Percentiles rank a stretch among this genome's conserved stretches.
Conservation (phyloP, 495 filamentous ascomycete genomes). For the Stereocaulon alpinum region DNA sequence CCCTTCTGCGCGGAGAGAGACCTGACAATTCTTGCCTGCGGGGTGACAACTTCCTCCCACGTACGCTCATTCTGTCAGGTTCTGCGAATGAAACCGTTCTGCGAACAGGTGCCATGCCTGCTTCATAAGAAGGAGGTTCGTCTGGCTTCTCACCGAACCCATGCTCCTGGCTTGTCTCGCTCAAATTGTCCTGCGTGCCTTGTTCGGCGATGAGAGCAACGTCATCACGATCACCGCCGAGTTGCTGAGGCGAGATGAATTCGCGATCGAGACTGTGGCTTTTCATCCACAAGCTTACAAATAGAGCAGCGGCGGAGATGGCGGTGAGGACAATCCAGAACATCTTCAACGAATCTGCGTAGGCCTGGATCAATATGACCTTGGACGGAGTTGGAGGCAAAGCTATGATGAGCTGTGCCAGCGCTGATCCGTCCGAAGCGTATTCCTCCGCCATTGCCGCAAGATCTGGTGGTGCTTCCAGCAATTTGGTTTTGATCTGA, state of each 20-base stretch:
- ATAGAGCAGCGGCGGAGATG: constrained; percentile 36
- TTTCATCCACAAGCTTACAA: constrained; percentile 39
- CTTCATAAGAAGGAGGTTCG: constrained; percentile 1
- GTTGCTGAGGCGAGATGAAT: constrained; percentile 6
- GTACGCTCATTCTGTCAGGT: background rate
- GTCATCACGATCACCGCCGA: constrained; percentile 1
- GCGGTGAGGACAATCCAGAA: constrained; percentile 47
- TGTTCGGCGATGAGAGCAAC: constrained; percentile 2
- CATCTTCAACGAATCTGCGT: constrained; percentile 42
- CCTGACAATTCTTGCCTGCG: background rate
- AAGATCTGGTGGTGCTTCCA: constrained; percentile 29
- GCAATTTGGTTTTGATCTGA: constrained; percentile 39
- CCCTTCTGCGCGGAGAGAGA: background rate
- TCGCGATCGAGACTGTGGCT: constrained; percentile 42
- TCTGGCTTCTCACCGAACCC: background rate
- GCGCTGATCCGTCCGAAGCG: constrained; percentile 43
- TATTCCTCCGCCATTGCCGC: constrained; percentile 35
- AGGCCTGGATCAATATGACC: constrained; percentile 38
- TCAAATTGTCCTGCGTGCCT: background rate
- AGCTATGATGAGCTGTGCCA: constrained; percentile 45
- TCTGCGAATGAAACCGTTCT: background rate
- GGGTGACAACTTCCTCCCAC: background rate
- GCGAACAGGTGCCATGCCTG: background rate
- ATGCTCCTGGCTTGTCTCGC: background rate
- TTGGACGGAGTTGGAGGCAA: constrained; percentile 35